phyloP scores from a whole-genome alignment of 306 rosid genomes.

The Cucurbita moschata region DNA sequence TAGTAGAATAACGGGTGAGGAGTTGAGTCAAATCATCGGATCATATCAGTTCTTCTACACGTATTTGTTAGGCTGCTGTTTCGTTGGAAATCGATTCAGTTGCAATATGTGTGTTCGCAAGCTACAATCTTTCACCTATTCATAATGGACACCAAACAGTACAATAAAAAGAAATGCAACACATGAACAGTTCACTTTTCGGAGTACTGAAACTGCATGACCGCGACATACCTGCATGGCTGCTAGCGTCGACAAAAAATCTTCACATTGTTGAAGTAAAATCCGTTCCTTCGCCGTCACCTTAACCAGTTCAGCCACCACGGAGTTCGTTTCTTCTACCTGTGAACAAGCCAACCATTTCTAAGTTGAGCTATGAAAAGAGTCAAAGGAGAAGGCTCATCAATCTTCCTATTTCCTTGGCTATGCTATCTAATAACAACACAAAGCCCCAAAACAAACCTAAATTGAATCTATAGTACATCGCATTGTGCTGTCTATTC shows the following conservation, averaged over 20 bases:
- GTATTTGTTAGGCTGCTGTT: slow-evolving; percentile 25
- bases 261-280: slow-evolving; percentile 12
- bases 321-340: slow-evolving; percentile 17
- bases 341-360: neutral
- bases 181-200: neutral
- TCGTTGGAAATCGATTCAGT: slow-evolving; percentile 40
- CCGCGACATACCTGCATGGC: slow-evolving; percentile 8
- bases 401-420: neutral
- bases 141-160: neutral
- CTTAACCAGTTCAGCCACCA: slow-evolving; percentile 15
- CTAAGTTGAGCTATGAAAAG: neutral
- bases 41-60: slow-evolving; percentile 11
- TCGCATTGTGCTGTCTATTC: neutral
- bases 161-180: neutral
- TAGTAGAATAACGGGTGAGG: slow-evolving; percentile 16
- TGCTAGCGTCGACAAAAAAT: slow-evolving; percentile 11
- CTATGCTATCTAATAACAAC: neutral
- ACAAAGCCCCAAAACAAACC: neutral
- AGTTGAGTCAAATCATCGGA: slow-evolving; percentile 8
- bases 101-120: slow-evolving; percentile 15
- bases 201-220: neutral
- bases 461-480: neutral
- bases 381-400: neutral
- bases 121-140: slow-evolving; percentile 26
- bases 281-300: slow-evolving; percentile 13